Evolutionary conservation across 495 filamentous ascomycete species (phyloP), one percentile per base, ranked within the genome.

Genomic region (Aspergillus conjunctus): DNA sequence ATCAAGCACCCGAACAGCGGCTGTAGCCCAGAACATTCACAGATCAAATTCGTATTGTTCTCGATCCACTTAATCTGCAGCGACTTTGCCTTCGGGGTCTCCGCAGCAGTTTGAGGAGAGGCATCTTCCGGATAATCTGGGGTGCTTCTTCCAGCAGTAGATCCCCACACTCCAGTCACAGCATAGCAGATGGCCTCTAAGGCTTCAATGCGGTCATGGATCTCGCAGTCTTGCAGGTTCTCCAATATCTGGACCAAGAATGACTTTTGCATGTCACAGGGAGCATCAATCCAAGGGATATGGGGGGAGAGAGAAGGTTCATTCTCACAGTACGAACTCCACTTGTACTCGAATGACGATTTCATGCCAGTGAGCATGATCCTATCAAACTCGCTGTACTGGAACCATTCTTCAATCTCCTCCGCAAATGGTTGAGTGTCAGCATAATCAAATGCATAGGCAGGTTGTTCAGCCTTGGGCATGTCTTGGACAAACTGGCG

Each of bases 331-430:
- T 83, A 86, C 14, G 73, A 71, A 39, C 63, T 66, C 87, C 87
- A 90, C 65, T 83, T 79, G 60, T 81, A 80, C 51, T 90, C 81
- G 66, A 95, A 97, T 4, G 85, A 86, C 22, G 83, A 73, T 66
- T 90, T 91, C 34, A 88, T 86, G 39, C 84, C 79, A 44, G 87
- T 79, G 51, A 94, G 73, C 78, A 83, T 80, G 46, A 73, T 77
- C 48, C 89, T 83, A 58, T 91, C 89, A 72, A 90, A 91, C 59
- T 92, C 89, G 49, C 77, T 81, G 74, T 98, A 98, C 50, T 86
- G 82, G 72, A 98, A 98, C 93, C 93, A 98, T 74, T 98, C 94
- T 65, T 97, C 91, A 20, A 98, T 78, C 77, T 98, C 94, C 58
- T 94, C 92, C 8, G 87, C 82, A 60, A 95, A 87, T 1, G 86